Evolutionary conservation across 2,329 filamentous ascomycete species (phyloP), one percentile per base, ranked within the genome.

Genomic region (Alternaria longipes): DNA sequence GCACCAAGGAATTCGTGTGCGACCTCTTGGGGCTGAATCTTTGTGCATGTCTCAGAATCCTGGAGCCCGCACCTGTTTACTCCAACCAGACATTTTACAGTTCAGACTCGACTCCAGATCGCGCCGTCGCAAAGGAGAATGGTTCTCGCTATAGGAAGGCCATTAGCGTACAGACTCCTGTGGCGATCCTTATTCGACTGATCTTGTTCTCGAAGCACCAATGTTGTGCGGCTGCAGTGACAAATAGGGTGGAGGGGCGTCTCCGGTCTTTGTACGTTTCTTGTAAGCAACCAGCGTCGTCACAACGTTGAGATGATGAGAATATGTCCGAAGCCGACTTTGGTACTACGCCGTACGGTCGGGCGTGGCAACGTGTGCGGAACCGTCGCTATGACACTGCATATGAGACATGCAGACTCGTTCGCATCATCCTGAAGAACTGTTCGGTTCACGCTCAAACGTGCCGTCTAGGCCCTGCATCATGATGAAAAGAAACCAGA

Each of bases 261-360:
- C 14, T 41, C 28, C 46, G 28, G 47, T 45, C 32, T n/a, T 46
- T 41, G 54, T 36, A 46, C 28, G 12, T 44, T 34, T 28, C 28
- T 51, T 14, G 38, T 47, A 41, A 53, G 30, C 38, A 24, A 18
- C 28, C 42, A 30, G 20, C 30, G 52, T 44, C 22, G 46, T 59
- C 42, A 41, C 49, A 49, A 56, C 20, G 42, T 36, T 47, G n/a
- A 34, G 54, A 56, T 58, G 24, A 52, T 44, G 46, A 58, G 54
- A 50, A 32, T 14, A 54, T 34, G 20, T 41, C 51, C 36, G 38
- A 41, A 47, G 45, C 38, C 36, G 36, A 41, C 4, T n/a, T 56
- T 46, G 20, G 54, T 60, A 46, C 44, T 32, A 60, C 60, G 60
- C 42, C 14, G 49, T 54, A 51, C 57, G 32, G 40, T 46, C 38